Base-by-base conservation (phyloP, 306 rosid species). In the Sechiopsis laciniata region DNA sequence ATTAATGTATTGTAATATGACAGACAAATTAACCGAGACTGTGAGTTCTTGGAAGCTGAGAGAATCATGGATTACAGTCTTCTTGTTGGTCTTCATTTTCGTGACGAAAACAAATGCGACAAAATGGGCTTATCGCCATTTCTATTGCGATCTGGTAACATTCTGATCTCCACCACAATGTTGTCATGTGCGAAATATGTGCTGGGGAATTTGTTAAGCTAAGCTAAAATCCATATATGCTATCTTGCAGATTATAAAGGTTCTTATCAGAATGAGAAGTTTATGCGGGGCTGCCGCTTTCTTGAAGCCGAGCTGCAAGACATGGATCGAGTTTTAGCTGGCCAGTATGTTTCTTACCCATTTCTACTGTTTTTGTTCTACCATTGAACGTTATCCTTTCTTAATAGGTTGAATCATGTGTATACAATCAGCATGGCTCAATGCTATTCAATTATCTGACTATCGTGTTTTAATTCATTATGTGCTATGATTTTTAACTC, bases 41-140 rank as follows among this genome's bases (percentile, higher is more conserved):
- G 97, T 4, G 92, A 88, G 80, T 95, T 95, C 85, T 82, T 95
- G 87, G 96, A 95, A 81, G 88, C 97, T 0, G 97, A 84, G 75
- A 82, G 97, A 80, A 95, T 95, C 73, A 95, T 95, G 99, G 99
- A 95, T 85, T 95, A 95, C 78, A 95, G 99, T 84, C 91, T 95
- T 71, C 74, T 95, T 77, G 92, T 95, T 67, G 99, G 99, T 40
- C 87, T 95, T 78, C 99, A 95, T 75, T 91, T 95, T 62, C 96
- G 96, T 2, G 92, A 91, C 48, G 91, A 90, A 65, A 89, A 81
- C 62, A 83, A 79, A 17, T 85, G 79, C 45, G 99, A 91, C 72
- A 88, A 95, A 75, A 89, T 91, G 85, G 96, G 95, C 40, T 19
- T 91, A 74, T 95, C 97, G 5, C 99, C 97, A 2, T 91, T 89